Percentiles rank a stretch among this genome's conserved stretches.
Evolutionary conservation across 768 basidiomycete genomes (phyloP).

Genomic region (Hericium alpestre): DNA sequence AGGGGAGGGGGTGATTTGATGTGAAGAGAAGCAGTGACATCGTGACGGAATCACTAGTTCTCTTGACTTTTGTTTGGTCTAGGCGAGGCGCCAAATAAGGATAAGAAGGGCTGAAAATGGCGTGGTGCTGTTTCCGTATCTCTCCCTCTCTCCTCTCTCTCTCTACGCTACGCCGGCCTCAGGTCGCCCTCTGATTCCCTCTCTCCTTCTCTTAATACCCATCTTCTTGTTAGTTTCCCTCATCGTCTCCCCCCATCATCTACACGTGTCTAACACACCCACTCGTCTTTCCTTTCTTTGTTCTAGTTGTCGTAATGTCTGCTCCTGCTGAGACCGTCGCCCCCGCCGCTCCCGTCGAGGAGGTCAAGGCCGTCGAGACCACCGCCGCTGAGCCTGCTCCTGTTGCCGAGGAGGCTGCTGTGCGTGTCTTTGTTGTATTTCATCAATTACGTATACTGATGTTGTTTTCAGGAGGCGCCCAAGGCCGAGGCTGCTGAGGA

Average conservation of each 20-base stretch:
- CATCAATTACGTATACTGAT: background rate
- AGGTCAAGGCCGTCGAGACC: slow-evolving; percentile 39
- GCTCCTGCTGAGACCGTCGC: slow-evolving; percentile 47
- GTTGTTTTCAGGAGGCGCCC: slow-evolving; percentile 24
- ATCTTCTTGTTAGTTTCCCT: slow-evolving; percentile 24
- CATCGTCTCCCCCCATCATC: slow-evolving; percentile 6
- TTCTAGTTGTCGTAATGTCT: slow-evolving; percentile 64
- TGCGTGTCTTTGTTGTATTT: slow-evolving; percentile 15
- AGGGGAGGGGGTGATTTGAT: background rate
- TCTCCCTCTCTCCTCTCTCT: slow-evolving; percentile 21
- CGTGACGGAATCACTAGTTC: slow-evolving; percentile 11
- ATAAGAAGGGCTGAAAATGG: slow-evolving; percentile 26
- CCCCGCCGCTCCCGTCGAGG: slow-evolving; percentile 37
- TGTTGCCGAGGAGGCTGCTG: slow-evolving; percentile 29
- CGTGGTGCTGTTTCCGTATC: slow-evolving; percentile 8
- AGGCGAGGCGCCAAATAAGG: slow-evolving; percentile 20
- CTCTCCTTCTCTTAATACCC: slow-evolving; percentile 50
- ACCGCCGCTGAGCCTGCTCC: slow-evolving; percentile 18
- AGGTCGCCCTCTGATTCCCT: slow-evolving; percentile 29
- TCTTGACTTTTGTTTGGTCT: slow-evolving; percentile 26
- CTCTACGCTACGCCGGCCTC: slow-evolving; percentile 16
- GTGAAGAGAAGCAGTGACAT: background rate
- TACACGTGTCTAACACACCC: background rate
- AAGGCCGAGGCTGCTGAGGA: slow-evolving; percentile 16
- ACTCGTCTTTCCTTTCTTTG: slow-evolving; percentile 18